Evolutionary conservation across 345 rosid species (phyloP).

Genomic region (Salix udensis): DNA sequence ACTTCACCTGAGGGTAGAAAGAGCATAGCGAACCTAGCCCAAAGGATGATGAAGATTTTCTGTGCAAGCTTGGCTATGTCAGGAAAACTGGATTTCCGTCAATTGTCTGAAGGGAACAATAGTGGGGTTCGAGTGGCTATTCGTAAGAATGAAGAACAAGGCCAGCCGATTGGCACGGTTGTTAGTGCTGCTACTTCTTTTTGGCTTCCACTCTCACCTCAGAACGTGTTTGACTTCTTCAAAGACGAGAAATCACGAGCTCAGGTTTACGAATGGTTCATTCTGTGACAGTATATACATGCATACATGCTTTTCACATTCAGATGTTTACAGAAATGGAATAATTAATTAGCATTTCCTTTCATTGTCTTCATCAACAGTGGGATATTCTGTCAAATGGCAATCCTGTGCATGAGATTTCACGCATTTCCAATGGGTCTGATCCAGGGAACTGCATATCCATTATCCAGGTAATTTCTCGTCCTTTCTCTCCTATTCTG

Average conservation of each 20-base stretch:
- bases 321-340: too few species aligned
- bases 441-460: slow-evolving; percentile 46
- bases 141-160: slow-evolving; percentile 33
- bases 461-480: slow-evolving; percentile 40
- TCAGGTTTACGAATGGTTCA: slow-evolving; percentile 32
- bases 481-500: neutral
- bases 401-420: slow-evolving; percentile 40
- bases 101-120: slow-evolving; percentile 33
- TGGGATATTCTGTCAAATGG: slow-evolving; percentile 66
- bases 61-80: slow-evolving; percentile 49
- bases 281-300: neutral
- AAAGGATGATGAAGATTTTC: slow-evolving; percentile 63
- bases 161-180: slow-evolving; percentile 52
- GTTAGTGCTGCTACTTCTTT: slow-evolving; percentile 60
- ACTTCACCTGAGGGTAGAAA: slow-evolving; percentile 31
- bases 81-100: slow-evolving; percentile 46
- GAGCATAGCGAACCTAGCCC: slow-evolving; percentile 51
- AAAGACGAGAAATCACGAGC: slow-evolving; percentile 31
- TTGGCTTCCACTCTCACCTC: slow-evolving; percentile 49
- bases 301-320: neutral
- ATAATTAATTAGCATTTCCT: neutral
- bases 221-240: slow-evolving; percentile 42
- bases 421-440: slow-evolving; percentile 38
- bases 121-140: slow-evolving; percentile 55
- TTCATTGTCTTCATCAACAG: slow-evolving; percentile 28